Base-by-base conservation (phyloP, 2,329 filamentous ascomycete species). In the Chaetomium strumarium region DNA sequence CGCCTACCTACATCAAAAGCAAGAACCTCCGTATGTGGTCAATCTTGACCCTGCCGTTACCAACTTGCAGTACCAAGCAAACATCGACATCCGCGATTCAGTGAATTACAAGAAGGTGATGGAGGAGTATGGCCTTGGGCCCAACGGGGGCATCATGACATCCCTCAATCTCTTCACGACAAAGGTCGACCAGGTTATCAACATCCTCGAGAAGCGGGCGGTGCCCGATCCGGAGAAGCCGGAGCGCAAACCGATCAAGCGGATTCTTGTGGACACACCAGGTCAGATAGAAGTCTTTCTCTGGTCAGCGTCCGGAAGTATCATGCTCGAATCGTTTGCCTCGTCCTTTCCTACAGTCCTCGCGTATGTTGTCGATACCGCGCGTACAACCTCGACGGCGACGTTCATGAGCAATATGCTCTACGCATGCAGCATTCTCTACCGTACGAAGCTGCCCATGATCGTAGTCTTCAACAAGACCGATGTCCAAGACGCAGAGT, bases 401-500 rank as follows among this genome's bases (percentile, higher is more conserved):
- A 99, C 93, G 0, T 99, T 99, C 72, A 99, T 99, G 93, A 95
- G 88, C 68, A 99, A 99, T 72, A 99, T 99, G 93, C 84, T 99
- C 40, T 99, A 99, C 70, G 93, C 93, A 19, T 97, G 93, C 77
- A 95, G 88, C 55, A 99, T 99, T 59, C 80, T 99, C 14, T 99
- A 99, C 80, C 97, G 97, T 76, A 97, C 92, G 2, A 96, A 95
- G 68, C 77, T 99, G 0, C 93, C 93, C 20, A 99, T 99, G 93
- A 95, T 99, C 49, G 75, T 99, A 8, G 93, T 99, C 11, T 97
- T 99, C 78, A 99, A 99, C 77, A 99, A 99, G 75, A 96, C 91
- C 0, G 93, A 99, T 64, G 90, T 95, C 39, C 90, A 95, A 68
- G 87, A 95, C 64, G 89, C 90, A 0, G 80, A 81, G 24, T 96